A percentile compares a stretch with the other conserved stretches of the same genome.
Conservation (phyloP, 2,329 filamentous ascomycete genomes). For the Neopestalotiopsis sp. region DNA sequence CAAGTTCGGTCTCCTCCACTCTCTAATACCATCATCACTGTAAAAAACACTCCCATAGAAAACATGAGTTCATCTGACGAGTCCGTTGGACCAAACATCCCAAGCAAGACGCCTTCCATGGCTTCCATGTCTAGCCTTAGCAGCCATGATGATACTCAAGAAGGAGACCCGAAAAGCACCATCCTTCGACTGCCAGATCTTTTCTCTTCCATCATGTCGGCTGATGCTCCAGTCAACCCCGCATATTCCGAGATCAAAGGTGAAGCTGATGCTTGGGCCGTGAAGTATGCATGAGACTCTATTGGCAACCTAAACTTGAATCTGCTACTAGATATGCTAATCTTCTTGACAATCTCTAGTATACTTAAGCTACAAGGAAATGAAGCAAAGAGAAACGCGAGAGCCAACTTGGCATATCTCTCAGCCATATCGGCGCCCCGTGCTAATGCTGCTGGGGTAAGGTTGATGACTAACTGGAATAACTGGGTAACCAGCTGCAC, state of each 20-base stretch:
- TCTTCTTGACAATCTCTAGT: neutral
- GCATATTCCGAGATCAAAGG: neutral
- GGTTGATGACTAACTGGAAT: neutral
- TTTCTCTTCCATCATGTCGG: neutral
- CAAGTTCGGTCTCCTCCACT: neutral
- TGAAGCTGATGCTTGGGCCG: neutral
- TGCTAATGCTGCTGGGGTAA: neutral
- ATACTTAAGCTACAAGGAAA: neutral
- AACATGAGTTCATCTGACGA: neutral
- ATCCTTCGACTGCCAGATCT: neutral
- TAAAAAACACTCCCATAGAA: neutral
- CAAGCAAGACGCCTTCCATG: neutral
- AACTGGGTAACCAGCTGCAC: neutral
- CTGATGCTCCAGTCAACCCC: neutral
- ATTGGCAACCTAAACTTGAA: neutral
- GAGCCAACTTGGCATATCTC: neutral
- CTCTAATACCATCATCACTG: neutral
- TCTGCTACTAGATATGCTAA: neutral
- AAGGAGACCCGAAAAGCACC: neutral
- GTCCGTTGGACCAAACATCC: neutral
- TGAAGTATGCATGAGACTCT: neutral
- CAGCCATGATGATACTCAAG: neutral
- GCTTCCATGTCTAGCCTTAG: neutral
- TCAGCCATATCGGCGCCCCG: neutral
- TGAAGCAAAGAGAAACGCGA: neutral